Percentiles rank a stretch among this genome's conserved stretches.
phyloP scores from a whole-genome alignment of 768 basidiomycete species.

The Boletus speciosus region DNA sequence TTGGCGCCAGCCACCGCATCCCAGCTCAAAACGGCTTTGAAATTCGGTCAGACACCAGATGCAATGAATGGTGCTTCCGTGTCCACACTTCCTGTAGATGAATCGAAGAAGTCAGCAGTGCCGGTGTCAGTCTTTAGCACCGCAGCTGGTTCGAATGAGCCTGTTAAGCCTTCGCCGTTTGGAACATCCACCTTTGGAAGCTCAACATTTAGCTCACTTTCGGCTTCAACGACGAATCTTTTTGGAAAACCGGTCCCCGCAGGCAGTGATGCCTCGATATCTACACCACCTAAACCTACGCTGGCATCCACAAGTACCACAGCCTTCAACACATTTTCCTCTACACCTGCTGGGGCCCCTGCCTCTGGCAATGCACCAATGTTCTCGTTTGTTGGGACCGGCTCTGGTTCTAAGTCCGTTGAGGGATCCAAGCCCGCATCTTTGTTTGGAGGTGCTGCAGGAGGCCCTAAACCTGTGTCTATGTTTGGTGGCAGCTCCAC shows the following conservation, averaged over 20 bases:
- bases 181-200: constrained; percentile 22
- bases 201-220: constrained; percentile 13
- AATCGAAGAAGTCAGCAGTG: constrained; percentile 23
- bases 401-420: constrained; percentile 12
- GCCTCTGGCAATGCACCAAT: constrained; percentile 7
- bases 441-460: constrained; percentile 15
- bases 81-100: constrained; percentile 14
- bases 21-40: constrained; percentile 22
- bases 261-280: constrained; percentile 21
- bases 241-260: constrained; percentile 12
- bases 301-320: constrained; percentile 13
- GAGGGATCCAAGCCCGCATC: constrained; percentile 15
- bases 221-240: constrained; percentile 9
- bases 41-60: constrained; percentile 21
- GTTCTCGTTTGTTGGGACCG: constrained; percentile 21
- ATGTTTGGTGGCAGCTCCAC: constrained; percentile 5
- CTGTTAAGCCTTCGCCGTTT: constrained; percentile 23
- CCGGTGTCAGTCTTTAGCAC: constrained; percentile 20
- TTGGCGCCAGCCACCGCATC: constrained; percentile 4
- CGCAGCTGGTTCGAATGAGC: constrained; percentile 16
- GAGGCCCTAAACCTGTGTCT: not conserved
- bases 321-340: constrained; percentile 12
- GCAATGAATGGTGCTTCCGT: constrained; percentile 23
- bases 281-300: constrained; percentile 15
- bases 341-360: constrained; percentile 17